These are phyloP conservation scores for Alternaria rosae DNA, from an alignment of 2,329 filamentous ascomycete genomes.

Conservation along the genomic window DNA sequence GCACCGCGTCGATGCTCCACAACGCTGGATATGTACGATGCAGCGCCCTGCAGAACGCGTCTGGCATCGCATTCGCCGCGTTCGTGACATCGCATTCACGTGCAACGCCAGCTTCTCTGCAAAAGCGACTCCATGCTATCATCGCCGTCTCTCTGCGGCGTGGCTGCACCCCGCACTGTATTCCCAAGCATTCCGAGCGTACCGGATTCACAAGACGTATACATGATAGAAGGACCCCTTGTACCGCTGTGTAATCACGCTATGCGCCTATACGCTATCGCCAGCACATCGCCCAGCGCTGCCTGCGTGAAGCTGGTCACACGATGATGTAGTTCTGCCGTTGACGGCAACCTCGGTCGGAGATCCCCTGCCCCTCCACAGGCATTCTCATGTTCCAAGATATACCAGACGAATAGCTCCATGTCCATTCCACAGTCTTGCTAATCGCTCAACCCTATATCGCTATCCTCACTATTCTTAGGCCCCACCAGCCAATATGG, in stretches of 20 bases:
- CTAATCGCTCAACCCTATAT: neutral
- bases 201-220: neutral
- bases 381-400: neutral
- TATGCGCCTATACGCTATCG: neutral
- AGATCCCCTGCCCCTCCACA: constrained; percentile 1
- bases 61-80: neutral
- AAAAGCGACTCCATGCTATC: neutral
- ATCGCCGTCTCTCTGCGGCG: neutral
- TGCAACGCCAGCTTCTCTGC: neutral
- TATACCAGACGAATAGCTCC: neutral
- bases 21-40: neutral
- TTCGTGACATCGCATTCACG: neutral
- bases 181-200: neutral
- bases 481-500: constrained; percentile 28
- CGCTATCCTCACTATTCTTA: neutral
- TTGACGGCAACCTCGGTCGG: constrained; percentile 5
- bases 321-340: constrained; percentile 2
- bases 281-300: neutral
- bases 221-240: neutral
- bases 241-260: neutral
- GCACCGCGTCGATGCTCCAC: neutral
- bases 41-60: neutral
- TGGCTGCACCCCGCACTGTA: constrained; percentile 3
- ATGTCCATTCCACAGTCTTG: neutral
- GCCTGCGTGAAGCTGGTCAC: neutral